Percentiles rank a stretch among this genome's conserved stretches.
These are phyloP conservation scores for Papilionanthe hybrid DNA, from an alignment of 116 monocot genomes.

Conservation along the genomic window DNA sequence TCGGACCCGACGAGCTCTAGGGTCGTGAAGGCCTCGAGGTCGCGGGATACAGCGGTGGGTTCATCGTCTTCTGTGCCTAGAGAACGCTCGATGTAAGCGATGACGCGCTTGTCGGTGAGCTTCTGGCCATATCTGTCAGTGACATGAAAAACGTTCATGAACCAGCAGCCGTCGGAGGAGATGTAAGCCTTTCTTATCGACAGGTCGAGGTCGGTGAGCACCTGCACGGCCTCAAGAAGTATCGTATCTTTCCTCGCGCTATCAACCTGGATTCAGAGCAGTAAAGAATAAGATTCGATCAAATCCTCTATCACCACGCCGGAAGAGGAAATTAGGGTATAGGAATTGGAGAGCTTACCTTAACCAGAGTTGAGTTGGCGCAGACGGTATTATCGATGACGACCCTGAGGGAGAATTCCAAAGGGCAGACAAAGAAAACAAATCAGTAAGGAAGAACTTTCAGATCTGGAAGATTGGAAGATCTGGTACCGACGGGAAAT, in stretches of 20 bases:
- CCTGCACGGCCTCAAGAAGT: constrained; percentile 32
- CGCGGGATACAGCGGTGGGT: background rate
- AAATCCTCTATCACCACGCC: background rate
- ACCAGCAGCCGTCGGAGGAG: constrained; percentile 39
- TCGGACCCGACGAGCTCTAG: constrained; percentile 24
- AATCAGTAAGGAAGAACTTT: constrained; percentile 3
- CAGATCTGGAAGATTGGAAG: background rate
- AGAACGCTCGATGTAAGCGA: constrained; percentile 17
- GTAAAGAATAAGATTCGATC: background rate
- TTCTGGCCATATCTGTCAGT: constrained; percentile 26
- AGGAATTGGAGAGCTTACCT: background rate
- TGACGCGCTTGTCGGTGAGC: constrained; percentile 12
- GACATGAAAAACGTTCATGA: constrained; percentile 44
- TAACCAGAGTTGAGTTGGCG: constrained; percentile 26
- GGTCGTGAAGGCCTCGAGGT: background rate
- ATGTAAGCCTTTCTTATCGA: constrained; percentile 36
- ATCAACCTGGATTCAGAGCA: constrained; percentile 22
- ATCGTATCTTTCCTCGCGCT: constrained; percentile 28
- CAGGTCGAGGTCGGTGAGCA: constrained; percentile 34
- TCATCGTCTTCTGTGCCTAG: background rate
- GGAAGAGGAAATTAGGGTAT: background rate
- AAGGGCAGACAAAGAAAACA: background rate
- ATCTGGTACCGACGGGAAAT: background rate
- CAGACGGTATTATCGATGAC: constrained; percentile 38
- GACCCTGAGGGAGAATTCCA: constrained; percentile 18